A percentile compares a stretch with the other conserved stretches of the same genome.
Conservation (phyloP, 495 filamentous ascomycete species). For the Podospora australis region DNA sequence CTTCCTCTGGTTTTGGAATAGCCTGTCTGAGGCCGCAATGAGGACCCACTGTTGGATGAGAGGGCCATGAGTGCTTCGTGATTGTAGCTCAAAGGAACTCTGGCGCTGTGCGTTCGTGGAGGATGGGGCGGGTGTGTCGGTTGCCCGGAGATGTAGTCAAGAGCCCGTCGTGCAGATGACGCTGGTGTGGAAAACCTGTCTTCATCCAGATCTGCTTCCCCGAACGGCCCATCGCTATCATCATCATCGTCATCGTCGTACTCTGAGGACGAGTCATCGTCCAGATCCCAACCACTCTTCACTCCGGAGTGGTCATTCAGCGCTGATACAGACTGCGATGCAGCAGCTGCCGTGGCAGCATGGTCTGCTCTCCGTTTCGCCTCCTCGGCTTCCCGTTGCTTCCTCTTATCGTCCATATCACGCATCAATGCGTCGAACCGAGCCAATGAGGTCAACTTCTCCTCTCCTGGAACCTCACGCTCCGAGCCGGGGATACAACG, state of each 20-base stretch:
- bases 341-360: conserved; percentile 7
- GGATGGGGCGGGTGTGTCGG: conserved; percentile 15
- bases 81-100: conserved; percentile 24
- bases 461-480: conserved; percentile 39
- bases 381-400: conserved; percentile 25
- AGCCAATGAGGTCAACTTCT: conserved; percentile 51
- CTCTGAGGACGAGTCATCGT: conserved; percentile 24
- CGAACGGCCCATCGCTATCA: conserved; percentile 33
- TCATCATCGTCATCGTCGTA: conserved; percentile 30
- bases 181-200: conserved; percentile 21
- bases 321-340: neutral
- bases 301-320: conserved; percentile 12
- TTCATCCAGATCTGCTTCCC: conserved; percentile 27
- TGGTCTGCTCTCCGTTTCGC: conserved; percentile 11
- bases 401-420: conserved; percentile 44
- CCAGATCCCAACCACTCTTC: conserved; percentile 45
- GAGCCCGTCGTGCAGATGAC: conserved; percentile 36
- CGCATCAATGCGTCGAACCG: conserved; percentile 55
- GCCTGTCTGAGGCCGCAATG: conserved; percentile 39
- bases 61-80: conserved; percentile 28
- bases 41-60: conserved; percentile 23
- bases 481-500: conserved; percentile 48
- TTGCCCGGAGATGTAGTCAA: conserved; percentile 45
- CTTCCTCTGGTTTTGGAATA: conserved; percentile 32
- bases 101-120: conserved; percentile 8